Percentiles rank a stretch among this genome's conserved stretches.
phyloP scores from a whole-genome alignment of 345 rosid species.

The Cardamine occulta region DNA sequence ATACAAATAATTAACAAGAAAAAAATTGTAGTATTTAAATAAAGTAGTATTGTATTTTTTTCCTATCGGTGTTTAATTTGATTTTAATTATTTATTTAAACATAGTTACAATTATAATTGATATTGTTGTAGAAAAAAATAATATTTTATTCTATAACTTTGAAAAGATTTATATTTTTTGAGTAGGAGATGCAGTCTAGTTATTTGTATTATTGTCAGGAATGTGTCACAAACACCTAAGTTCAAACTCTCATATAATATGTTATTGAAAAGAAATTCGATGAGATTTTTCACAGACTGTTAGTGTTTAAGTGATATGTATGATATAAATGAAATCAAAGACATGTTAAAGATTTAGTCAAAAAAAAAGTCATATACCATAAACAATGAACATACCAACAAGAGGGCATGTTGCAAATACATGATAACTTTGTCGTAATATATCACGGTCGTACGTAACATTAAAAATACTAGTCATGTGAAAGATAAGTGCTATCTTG shows the following conservation, averaged over 20 bases:
- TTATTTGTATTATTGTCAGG: neutral
- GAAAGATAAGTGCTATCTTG: constrained; percentile 24
- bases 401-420: constrained; percentile 17
- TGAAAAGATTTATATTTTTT: neutral
- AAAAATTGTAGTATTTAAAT: neutral
- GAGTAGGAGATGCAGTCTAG: neutral
- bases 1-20: neutral
- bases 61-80: neutral
- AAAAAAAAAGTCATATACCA: neutral
- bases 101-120: no score
- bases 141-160: no score
- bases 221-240: neutral
- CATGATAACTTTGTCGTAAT: constrained; percentile 28
- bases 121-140: no score
- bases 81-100: neutral
- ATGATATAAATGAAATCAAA: neutral
- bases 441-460: constrained; percentile 22
- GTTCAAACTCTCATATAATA: neutral
- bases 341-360: neutral
- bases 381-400: constrained; percentile 23
- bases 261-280: neutral
- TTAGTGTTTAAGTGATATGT: neutral
- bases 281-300: neutral
- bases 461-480: constrained; percentile 27
- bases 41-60: neutral